phyloP scores from a whole-genome alignment of 2,329 filamentous ascomycete species.

The Aureobasidium sp. region DNA sequence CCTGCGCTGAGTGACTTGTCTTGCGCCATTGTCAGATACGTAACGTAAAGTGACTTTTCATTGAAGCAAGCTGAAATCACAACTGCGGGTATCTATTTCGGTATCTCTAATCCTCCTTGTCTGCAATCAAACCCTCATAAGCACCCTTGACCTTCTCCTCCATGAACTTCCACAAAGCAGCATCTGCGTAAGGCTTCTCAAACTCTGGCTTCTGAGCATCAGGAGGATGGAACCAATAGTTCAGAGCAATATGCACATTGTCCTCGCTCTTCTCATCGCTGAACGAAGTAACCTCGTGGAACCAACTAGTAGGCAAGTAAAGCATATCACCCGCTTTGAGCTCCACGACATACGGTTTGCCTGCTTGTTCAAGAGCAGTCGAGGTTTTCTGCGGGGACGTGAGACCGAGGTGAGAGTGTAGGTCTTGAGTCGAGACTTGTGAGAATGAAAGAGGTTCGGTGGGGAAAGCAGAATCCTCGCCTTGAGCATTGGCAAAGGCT shows the following conservation, averaged over 20 bases:
- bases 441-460: constrained; percentile 11
- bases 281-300: constrained; percentile 7
- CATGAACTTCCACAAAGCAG: background rate
- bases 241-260: constrained; percentile 5
- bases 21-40: background rate
- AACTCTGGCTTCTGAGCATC: background rate
- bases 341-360: constrained; percentile 4
- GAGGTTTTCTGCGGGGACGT: background rate
- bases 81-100: background rate
- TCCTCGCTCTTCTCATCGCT: background rate
- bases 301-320: constrained; percentile 6
- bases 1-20: background rate
- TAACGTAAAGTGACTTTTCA: too few relatives aligned
- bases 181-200: background rate
- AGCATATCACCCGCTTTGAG: constrained; percentile 9
- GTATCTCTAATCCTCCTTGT: background rate
- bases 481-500: background rate
- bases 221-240: constrained; percentile 12
- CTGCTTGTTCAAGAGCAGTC: background rate
- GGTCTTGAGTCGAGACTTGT: background rate
- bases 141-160: background rate
- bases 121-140: background rate
- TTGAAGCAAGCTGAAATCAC: too few relatives aligned
- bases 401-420: constrained; percentile 5
- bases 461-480: background rate